Evolutionary conservation across 2,329 filamentous ascomycete genomes (phyloP), one percentile per base, ranked within the genome.

Genomic region (Ceratocystiopsis minuta): DNA sequence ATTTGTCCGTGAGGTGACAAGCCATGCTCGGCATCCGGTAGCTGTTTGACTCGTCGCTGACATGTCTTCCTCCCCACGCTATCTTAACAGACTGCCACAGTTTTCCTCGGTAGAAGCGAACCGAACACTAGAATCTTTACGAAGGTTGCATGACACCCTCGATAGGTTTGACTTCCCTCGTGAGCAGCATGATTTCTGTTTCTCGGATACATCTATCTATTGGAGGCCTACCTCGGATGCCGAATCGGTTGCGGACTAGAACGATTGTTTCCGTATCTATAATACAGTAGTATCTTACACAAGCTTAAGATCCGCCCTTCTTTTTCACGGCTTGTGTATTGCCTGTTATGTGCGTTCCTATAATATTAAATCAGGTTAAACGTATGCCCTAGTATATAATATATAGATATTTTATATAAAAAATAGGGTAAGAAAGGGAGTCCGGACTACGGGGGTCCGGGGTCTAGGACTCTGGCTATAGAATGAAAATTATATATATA

Each of bases 191-290:
- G 53, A 57, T 39, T 54, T 53, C 7, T 58, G 57, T 2, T 66
- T 66, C 42, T 62, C 58, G 0, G 60, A 55, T 43, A 65, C 62
- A 0, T 51, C 48, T 16, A 55, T 66, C 9, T 63, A 65, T 42
- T 65, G 62, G 61, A 48, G 50, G 36, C 32, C 34, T 15, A n/a
- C 18, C 15, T 14, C 13, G 5, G 37, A 14, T 12, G 37, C 15
- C 9, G 36, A 5, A 20, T 2, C 36, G 5, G 34, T 14, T 10
- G 13, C 31, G 11, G 7, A 35, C 6, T 4, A 3, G 3, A 35
- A 20, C 7, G 4, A 7, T 20, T 20, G 20, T 4, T 20, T 20
- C n/a, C n/a, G n/a, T n/a, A n/a, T n/a, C n/a, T n/a, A n/a, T n/a
- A n/a, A n/a, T n/a, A n/a, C n/a, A n/a, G n/a, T n/a, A n/a, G n/a